A percentile compares a stretch with the other conserved stretches of the same genome.
Evolutionary conservation across 2,329 filamentous ascomycete species (phyloP).

Genomic region (Epichloe glyceriae): DNA sequence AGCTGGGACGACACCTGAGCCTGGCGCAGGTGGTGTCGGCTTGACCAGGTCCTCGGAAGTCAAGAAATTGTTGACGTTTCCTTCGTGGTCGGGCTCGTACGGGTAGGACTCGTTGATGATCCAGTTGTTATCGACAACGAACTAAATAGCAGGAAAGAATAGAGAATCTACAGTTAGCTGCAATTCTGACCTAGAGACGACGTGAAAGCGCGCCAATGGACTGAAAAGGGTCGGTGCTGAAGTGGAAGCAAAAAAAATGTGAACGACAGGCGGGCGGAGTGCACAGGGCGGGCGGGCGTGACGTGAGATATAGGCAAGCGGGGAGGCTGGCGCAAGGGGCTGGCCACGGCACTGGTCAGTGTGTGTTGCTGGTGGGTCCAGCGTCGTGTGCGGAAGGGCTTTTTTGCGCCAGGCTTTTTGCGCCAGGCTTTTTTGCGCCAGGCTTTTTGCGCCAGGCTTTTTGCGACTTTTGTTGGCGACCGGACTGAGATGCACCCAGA

Average conservation of each 20-base stretch:
- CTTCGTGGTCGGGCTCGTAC: slow-evolving; percentile 68
- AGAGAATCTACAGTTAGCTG: slow-evolving; percentile 10
- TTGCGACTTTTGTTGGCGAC: background rate
- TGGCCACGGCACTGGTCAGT: slow-evolving; percentile 1
- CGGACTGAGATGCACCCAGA: background rate
- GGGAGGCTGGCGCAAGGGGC: slow-evolving; percentile 6
- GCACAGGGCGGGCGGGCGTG: slow-evolving; percentile 8
- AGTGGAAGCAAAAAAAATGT: slow-evolving; percentile 2
- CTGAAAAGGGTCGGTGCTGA: background rate
- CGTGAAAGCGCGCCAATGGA: slow-evolving; percentile 5
- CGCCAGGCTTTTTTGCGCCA: slow-evolving; percentile 4
- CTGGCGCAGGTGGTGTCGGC: slow-evolving; percentile 10
- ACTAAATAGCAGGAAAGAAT: slow-evolving; percentile 40
- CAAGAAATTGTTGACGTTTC: slow-evolving; percentile 90
- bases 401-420: slow-evolving; percentile 3
- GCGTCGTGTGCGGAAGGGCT: slow-evolving; percentile 3
- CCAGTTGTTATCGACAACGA: slow-evolving; percentile 91
- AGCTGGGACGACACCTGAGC: slow-evolving; percentile 20
- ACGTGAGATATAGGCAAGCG: slow-evolving; percentile 16
- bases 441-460: too few relatives aligned
- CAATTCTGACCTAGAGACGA: slow-evolving; percentile 1
- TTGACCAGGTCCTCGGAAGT: slow-evolving; percentile 54
- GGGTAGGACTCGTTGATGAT: slow-evolving; percentile 67
- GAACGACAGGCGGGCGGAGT: slow-evolving; percentile 10
- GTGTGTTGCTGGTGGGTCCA: slow-evolving; percentile 3